phyloP scores from a whole-genome alignment of 2,329 filamentous ascomycete genomes.

The Bertia moriformis region DNA sequence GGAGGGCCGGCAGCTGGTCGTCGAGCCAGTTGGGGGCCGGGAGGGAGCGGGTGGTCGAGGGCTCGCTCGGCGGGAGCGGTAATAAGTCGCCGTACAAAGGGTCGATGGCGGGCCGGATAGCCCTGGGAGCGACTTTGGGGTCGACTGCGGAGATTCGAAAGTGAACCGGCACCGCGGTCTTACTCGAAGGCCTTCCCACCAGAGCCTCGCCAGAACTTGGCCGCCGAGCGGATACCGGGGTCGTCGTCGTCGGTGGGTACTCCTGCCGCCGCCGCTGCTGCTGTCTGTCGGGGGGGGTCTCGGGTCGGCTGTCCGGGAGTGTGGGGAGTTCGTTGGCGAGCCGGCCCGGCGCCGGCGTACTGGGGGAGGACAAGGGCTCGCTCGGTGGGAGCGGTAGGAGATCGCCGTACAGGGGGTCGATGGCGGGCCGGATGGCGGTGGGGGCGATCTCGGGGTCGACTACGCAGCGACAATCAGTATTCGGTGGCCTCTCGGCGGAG shows the following conservation, averaged over 20 bases:
- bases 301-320: constrained; percentile 45
- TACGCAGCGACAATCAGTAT: constrained; percentile 21
- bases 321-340: constrained; percentile 26
- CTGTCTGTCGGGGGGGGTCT: constrained; percentile 33
- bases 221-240: not conserved
- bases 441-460: constrained; percentile 43
- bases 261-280: no score
- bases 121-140: constrained; percentile 40
- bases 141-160: constrained; percentile 44
- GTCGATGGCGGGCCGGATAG: constrained; percentile 51
- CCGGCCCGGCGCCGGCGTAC: constrained; percentile 11
- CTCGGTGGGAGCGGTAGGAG: constrained; percentile 50
- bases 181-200: no score
- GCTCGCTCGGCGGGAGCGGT: constrained; percentile 45
- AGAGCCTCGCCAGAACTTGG: no score
- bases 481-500: no score
- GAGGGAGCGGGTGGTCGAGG: constrained; percentile 20
- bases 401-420: constrained; percentile 53
- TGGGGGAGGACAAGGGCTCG: constrained; percentile 31
- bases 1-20: constrained; percentile 34
- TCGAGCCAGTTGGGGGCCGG: constrained; percentile 11
- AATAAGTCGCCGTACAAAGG: constrained; percentile 51
- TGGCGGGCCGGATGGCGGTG: constrained; percentile 45
- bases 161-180: constrained; percentile 41
- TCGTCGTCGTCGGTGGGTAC: not conserved